Evolutionary conservation across 306 rosid species (phyloP).

Genomic region (Inga laurina): DNA sequence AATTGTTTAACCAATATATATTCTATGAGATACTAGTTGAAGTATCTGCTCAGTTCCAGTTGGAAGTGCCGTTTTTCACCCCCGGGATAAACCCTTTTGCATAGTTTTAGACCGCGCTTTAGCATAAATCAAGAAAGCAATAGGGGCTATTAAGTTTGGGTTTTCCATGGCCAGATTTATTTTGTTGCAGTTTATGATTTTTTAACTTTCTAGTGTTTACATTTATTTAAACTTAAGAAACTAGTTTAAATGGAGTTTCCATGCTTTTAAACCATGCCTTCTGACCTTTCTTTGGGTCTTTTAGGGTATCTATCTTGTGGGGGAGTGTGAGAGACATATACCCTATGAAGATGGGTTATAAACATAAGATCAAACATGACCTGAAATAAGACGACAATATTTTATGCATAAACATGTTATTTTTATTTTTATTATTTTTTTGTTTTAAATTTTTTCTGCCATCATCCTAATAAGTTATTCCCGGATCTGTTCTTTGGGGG

Average conservation of each 20-base stretch:
- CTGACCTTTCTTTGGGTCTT: background rate
- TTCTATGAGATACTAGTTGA: background rate
- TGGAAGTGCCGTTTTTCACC: background rate
- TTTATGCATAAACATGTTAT: background rate
- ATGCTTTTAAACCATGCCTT: background rate
- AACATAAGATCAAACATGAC: background rate
- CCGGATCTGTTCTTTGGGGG: background rate
- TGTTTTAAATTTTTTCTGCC: background rate
- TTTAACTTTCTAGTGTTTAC: background rate
- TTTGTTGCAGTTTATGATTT: background rate
- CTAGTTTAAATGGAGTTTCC: slow-evolving; percentile 3
- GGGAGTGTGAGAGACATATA: background rate
- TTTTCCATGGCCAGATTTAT: background rate
- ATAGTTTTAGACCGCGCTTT: background rate
- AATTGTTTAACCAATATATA: background rate
- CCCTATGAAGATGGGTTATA: background rate
- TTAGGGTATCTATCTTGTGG: background rate
- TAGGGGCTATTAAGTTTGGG: background rate
- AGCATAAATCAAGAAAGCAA: background rate
- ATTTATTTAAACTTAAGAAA: background rate
- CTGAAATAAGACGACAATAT: background rate
- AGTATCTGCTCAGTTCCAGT: background rate
- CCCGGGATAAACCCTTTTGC: background rate
- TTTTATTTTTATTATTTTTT: background rate
- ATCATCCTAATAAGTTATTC: background rate